Base-by-base conservation (phyloP, 2,329 filamentous ascomycete genomes). In the Pseudocercospora fuligena region DNA sequence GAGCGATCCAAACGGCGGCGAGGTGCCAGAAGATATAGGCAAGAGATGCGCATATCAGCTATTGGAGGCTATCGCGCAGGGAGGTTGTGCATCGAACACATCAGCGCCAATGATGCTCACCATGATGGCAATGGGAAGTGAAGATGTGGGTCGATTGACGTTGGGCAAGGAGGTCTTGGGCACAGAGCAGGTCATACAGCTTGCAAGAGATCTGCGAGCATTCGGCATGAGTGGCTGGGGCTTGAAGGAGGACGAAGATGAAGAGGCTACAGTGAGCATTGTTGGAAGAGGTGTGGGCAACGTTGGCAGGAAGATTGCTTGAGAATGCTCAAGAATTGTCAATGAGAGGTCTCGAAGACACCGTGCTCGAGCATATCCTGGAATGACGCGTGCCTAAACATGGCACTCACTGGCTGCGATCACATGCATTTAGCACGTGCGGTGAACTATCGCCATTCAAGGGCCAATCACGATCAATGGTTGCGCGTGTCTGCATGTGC, bases 71-170 rank as follows among this genome's bases (percentile, higher is more conserved):
- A 90, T 98, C 68, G 87, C 87, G 60, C 87, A 90, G 73, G 94
- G 94, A 11, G 95, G 95, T 0, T 97, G 93, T 77, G 91, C 92
- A 2, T 90, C 89, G 61, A 85, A 84, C 14, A 86, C 90, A 2
- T 91, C 92, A 2, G 89, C 90, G 5, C 84, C 88, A 2, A 94
- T 90, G 0, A 86, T 97, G 70, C 80, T 99, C 61, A 92, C 90
- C 19, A 83, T 99, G 69, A 99, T 99, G 95, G 93, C 94, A 36
- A 98, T 99, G 95, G 95, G 95, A 0, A 92, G 91, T 0, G 95
- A 98, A 78, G 95, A 99, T 79, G 93, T 99, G 14, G 95, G 95
- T 4, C 87, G 95, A 66, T 79, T 99, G 71, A 88, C 92, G 69
- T 78, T 99, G 66, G 93, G 94, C 33, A 89, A 88, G 73, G 91